phyloP scores from a whole-genome alignment of 2,329 filamentous ascomycete species.

The Paradendryphiella salina region DNA sequence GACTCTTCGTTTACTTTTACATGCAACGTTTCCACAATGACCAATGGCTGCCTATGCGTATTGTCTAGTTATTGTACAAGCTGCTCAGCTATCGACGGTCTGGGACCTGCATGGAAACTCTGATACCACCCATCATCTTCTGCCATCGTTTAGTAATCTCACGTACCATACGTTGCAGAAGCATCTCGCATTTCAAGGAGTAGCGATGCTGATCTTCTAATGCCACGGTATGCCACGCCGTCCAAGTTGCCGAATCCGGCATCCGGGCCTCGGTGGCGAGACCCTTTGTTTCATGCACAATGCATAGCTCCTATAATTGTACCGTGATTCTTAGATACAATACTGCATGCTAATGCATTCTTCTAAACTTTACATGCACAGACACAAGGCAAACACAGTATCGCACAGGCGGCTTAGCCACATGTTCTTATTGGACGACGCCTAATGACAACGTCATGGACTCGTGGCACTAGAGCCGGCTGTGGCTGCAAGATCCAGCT shows the following conservation, averaged over 20 bases:
- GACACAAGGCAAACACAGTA: background rate
- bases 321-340: background rate
- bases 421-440: slow-evolving; percentile 6
- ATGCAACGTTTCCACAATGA: slow-evolving; percentile 8
- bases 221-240: background rate
- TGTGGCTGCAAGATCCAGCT: background rate
- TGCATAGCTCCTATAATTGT: background rate
- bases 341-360: background rate
- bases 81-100: background rate
- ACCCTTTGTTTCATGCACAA: background rate
- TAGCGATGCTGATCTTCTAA: background rate
- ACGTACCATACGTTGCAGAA: no score
- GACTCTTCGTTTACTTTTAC: slow-evolving; percentile 3
- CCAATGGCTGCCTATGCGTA: background rate
- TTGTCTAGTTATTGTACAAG: background rate
- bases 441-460: slow-evolving; percentile 12
- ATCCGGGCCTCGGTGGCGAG: no score
- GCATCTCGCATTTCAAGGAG: background rate
- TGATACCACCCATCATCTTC: background rate
- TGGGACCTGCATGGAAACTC: background rate
- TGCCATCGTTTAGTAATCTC: no score
- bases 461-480: background rate
- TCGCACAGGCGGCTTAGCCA: slow-evolving; percentile 2
- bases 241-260: background rate
- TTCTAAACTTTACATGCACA: background rate